A percentile compares a stretch with the other conserved stretches of the same genome.
These are phyloP conservation scores for Rhizopus stolonifer DNA, from an alignment of 371 early-diverging fungal species.

Conservation along the genomic window DNA sequence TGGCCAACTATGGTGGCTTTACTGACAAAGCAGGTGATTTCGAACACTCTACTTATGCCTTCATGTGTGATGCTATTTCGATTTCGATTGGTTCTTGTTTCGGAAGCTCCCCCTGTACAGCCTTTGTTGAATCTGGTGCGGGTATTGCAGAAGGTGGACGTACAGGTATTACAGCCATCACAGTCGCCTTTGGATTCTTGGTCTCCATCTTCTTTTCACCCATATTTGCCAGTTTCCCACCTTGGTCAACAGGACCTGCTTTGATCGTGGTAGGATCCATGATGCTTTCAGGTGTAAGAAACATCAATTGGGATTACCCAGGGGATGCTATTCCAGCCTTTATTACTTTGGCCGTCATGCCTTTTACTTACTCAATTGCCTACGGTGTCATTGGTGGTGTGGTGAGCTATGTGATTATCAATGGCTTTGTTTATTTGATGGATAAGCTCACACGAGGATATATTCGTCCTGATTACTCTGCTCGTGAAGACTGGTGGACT, in stretches of 20 bases:
- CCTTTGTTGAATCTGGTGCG: slow-evolving; percentile 78
- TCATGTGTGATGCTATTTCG: slow-evolving; percentile 67
- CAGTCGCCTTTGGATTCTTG: slow-evolving; percentile 68
- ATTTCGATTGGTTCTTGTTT: slow-evolving; percentile 68
- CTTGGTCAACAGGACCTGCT: slow-evolving; percentile 83
- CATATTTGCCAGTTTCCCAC: slow-evolving; percentile 82
- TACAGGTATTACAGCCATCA: slow-evolving; percentile 78
- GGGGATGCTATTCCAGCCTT: slow-evolving; percentile 79
- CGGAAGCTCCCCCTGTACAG: slow-evolving; percentile 75
- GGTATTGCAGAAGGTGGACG: slow-evolving; percentile 83
- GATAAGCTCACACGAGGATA: slow-evolving; percentile 52
- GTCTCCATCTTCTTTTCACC: slow-evolving; percentile 79
- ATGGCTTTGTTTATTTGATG: slow-evolving; percentile 50
- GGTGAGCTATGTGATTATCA: slow-evolving; percentile 59
- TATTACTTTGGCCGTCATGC: slow-evolving; percentile 76
- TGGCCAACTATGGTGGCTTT: slow-evolving; percentile 79
- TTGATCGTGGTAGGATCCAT: slow-evolving; percentile 75
- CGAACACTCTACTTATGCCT: slow-evolving; percentile 72
- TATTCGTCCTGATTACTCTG: slow-evolving; percentile 46
- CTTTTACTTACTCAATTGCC: slow-evolving; percentile 72
- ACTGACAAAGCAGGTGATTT: slow-evolving; percentile 73
- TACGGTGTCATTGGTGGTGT: slow-evolving; percentile 74
- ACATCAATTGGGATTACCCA: slow-evolving; percentile 78
- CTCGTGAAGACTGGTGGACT: slow-evolving; percentile 50
- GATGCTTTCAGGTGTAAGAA: slow-evolving; percentile 69